Evolutionary conservation across 257 asterid species (phyloP).

Genomic region (Oldenlandia corymbosa): DNA sequence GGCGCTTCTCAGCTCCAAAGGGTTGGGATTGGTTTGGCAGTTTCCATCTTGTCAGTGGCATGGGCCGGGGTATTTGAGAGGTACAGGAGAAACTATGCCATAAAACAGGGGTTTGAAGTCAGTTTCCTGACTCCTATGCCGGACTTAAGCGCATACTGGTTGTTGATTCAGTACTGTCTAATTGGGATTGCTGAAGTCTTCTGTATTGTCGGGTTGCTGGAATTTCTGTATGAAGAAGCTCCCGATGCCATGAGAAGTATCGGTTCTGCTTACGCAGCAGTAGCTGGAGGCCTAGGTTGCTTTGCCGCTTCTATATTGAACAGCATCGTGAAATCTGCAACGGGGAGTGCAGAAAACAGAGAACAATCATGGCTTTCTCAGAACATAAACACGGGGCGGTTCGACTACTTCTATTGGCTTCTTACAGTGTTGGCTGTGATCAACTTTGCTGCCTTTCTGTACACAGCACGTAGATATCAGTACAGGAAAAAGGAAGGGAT

Average conservation of each 20-base stretch:
- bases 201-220: conserved; percentile 85
- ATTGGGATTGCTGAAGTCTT: conserved; percentile 98
- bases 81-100: conserved; percentile 76
- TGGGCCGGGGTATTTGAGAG: conserved; percentile 85
- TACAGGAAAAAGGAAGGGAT: conserved; percentile 56
- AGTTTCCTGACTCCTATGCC: conserved; percentile 81
- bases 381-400: conserved; percentile 75
- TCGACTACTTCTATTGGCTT: conserved; percentile 86
- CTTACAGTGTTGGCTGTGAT: conserved; percentile 73
- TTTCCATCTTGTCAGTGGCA: conserved; percentile 70
- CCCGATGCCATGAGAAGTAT: conserved; percentile 99
- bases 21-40: conserved; percentile 91
- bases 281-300: conserved; percentile 98
- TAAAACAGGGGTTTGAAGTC: conserved; percentile 60
- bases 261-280: conserved; percentile 96
- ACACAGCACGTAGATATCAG: conserved; percentile 66
- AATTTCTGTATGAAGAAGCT: conserved; percentile 89
- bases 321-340: conserved; percentile 64
- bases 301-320: conserved; percentile 79
- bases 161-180: conserved; percentile 83
- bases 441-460: conserved; percentile 69
- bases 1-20: conserved; percentile 98
- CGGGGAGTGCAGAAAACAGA: conserved; percentile 50
- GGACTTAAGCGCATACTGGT: conserved; percentile 84
- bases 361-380: conserved; percentile 85